Evolutionary conservation across 2,329 filamentous ascomycete species (phyloP), one percentile per base, ranked within the genome.

Genomic region (Penicillium sp.): DNA sequence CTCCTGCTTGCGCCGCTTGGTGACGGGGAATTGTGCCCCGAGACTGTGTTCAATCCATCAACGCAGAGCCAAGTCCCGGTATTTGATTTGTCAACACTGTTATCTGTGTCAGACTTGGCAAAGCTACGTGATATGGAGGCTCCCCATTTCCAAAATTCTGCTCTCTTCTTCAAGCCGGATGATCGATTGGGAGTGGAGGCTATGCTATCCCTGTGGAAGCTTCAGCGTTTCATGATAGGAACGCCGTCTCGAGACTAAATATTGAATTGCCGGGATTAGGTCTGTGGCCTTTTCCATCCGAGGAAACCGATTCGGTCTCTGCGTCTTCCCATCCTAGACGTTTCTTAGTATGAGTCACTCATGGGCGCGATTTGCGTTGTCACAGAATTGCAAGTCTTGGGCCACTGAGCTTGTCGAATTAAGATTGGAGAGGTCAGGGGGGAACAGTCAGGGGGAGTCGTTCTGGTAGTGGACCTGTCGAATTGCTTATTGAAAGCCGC

Each of bases 201-300:
- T 24, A 69, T 78, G 60, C 56, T 76, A 60, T 66, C 67, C 0
- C 56, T 79, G 22, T 79, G 77, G 77, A 77, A 71, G 56, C 60
- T 79, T 11, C 71, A 77, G 58, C 70, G 68, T 0, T 75, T 70
- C 36, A 35, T 76, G 27, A 60, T 56, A 56, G 56, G 62, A 35
- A 59, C 63, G 13, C 37, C 18, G 3, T 18, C 18, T 46, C 35
- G 37, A 54, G 35, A 1, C 13, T 7, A 2, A 14, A 22, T 2
- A 31, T 37, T 10, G 18, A 13, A 22, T 7, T 13, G n/a, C 2
- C 14, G 5, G 5, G 9, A 27, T 18, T 40, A 6, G 36, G 24
- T 16, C 14, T 18, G 2, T 46, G 43, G 27, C 24, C 2, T 10
- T 1, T 6, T 13, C 19, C 13, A 22, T 27, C 10, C 11, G 24